Conservation (phyloP, 345 rosid genomes). For the Bruguiera gymnorhiza region DNA sequence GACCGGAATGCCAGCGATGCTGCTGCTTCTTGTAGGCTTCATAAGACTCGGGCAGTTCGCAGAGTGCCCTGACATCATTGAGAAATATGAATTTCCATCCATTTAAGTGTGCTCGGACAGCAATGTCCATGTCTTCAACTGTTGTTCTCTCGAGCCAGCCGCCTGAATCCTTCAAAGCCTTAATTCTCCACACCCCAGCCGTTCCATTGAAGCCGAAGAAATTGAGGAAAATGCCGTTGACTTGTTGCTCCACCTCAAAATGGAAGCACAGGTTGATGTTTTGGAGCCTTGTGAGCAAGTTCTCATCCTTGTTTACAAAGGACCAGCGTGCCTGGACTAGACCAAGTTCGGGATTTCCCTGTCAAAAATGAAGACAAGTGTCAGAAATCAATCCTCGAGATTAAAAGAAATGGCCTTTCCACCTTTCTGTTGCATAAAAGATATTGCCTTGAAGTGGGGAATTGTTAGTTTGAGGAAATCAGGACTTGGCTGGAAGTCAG, state of each 20-base stretch:
- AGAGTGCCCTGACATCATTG: conserved; percentile 71
- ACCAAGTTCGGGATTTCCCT: conserved; percentile 83
- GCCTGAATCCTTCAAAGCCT: conserved; percentile 78
- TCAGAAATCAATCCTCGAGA: neutral
- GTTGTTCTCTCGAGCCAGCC: conserved; percentile 96
- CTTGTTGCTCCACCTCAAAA: conserved; percentile 94
- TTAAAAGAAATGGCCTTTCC: neutral
- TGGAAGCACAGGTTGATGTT: conserved; percentile 86
- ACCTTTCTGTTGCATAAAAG: neutral
- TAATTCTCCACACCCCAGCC: conserved; percentile 88
- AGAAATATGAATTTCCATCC: conserved; percentile 87
- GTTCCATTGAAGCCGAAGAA: conserved; percentile 96
- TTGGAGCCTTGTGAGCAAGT: conserved; percentile 80
- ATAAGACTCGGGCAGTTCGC: conserved; percentile 80
- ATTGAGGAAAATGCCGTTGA: conserved; percentile 66
- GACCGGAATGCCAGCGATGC: conserved; percentile 95
- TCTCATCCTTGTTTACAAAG: conserved; percentile 89
- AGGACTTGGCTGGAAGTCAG: conserved; percentile 82
- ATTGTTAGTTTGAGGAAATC: conserved; percentile 71
- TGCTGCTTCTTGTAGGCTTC: conserved; percentile 90
- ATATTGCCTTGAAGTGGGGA: conserved; percentile 77
- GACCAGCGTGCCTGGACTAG: conserved; percentile 92
- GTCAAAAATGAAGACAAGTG: conserved; percentile 6
- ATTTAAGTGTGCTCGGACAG: conserved; percentile 78
- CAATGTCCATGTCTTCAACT: conserved; percentile 92